Percentiles rank a stretch among this genome's conserved stretches.
Evolutionary conservation across 768 basidiomycete genomes (phyloP).

Genomic region (Mycena chlorophos): DNA sequence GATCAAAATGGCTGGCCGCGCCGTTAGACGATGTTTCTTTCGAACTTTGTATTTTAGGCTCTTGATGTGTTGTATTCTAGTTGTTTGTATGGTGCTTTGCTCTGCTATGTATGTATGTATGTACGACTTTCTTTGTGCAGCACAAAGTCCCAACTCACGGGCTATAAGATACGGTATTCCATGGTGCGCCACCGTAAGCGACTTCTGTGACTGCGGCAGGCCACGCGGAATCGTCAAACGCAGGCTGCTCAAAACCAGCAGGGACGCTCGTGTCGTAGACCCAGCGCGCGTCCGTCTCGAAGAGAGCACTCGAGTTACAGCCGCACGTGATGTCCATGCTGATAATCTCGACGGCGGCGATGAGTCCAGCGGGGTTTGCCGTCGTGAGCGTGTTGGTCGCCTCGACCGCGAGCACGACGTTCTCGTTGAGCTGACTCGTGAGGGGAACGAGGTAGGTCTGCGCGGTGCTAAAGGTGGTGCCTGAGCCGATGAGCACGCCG

Average conservation of each 20-base stretch:
- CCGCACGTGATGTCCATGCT: constrained; percentile 1
- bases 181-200: neutral
- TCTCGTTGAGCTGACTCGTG: constrained; percentile 11
- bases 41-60: neutral
- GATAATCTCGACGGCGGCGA: constrained; percentile 21
- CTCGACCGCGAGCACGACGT: constrained; percentile 23
- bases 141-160: neutral
- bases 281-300: constrained; percentile 26
- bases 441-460: constrained; percentile 19
- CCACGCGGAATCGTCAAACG: constrained; percentile 27
- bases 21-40: constrained; percentile 10
- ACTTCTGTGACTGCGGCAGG: constrained; percentile 22
- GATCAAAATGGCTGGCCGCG: neutral
- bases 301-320: constrained; percentile 12
- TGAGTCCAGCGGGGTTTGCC: constrained; percentile 20
- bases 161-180: neutral
- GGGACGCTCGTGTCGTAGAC: constrained; percentile 22
- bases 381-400: neutral
- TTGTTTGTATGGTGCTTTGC: neutral
- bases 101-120: neutral
- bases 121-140: neutral
- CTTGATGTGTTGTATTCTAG: neutral
- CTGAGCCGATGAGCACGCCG: constrained; percentile 26
- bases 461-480: constrained; percentile 5
- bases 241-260: constrained; percentile 8